Conservation (phyloP, 495 filamentous ascomycete genomes). For the Neurospora sp. region DNA sequence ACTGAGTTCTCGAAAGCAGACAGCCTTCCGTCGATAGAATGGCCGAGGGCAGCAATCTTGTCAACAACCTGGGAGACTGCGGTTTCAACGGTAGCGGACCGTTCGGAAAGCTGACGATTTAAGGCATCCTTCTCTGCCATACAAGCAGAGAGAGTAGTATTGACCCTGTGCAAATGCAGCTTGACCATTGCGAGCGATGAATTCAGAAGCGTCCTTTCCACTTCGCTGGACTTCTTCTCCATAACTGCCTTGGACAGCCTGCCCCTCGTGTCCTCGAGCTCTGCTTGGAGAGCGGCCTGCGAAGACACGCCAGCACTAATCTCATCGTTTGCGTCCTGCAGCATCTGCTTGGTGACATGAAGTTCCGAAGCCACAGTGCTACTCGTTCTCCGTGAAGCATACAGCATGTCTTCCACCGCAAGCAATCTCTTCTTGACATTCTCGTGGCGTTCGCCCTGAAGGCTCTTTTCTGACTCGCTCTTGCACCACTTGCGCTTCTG, state of each 20-base stretch:
- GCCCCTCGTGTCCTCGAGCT: neutral
- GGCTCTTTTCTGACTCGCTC: too few relatives aligned
- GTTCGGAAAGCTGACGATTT: neutral
- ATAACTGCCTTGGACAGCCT: neutral
- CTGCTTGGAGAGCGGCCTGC: too few relatives aligned
- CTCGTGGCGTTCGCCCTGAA: too few relatives aligned
- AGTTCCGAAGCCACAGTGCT: too few relatives aligned
- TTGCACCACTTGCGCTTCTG: too few relatives aligned
- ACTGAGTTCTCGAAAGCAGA: neutral
- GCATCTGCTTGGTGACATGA: too few relatives aligned
- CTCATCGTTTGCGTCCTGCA: too few relatives aligned
- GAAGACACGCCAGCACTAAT: too few relatives aligned
- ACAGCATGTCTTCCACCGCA: too few relatives aligned
- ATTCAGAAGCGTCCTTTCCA: neutral
- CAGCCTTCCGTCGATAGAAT: neutral
- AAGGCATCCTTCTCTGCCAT: neutral
- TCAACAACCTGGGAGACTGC: neutral
- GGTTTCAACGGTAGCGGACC: neutral
- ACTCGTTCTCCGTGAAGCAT: too few relatives aligned
- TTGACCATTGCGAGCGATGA: neutral
- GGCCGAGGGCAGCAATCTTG: neutral
- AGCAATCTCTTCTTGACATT: too few relatives aligned
- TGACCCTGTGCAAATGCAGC: neutral
- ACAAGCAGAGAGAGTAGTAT: neutral
- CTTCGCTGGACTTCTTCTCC: neutral